Evolutionary conservation across 2,329 filamentous ascomycete species (phyloP), one percentile per base, ranked within the genome.

Genomic region (Ceratocystis harringtonii): DNA sequence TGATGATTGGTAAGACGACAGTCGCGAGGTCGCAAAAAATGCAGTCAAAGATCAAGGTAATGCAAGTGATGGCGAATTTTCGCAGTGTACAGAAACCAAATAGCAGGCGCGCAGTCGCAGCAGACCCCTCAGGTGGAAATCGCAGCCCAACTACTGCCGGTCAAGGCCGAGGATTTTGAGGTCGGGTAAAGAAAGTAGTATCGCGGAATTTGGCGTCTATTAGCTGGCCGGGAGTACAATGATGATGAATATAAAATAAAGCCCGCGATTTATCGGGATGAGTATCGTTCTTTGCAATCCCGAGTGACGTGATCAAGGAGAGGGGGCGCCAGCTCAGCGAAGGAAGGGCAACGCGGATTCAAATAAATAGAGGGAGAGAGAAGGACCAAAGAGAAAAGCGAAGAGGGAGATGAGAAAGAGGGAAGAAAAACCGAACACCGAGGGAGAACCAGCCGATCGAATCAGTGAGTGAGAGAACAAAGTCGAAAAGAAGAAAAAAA

Each of bases 381-480:
- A 44, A 41, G 28, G 15, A 63, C n/a, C 63, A 62, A 36, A 30
- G 52, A 43, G 36, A 12, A 25, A 65, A 57, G 62, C 57, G 30
- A 57, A 58, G 43, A 52, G 44, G 25, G 61, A 48, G 60, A 62
- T 43, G 43, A 63, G 45, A 45, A 32, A 50, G 15, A 28, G 28
- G n/a, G 65, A 58, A 60, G 60, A 63, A 58, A 62, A 62, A 58
- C 48, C 43, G 60, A 58, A 19, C 55, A 58, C 55, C 50, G 43
- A 62, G 41, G 32, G 50, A 41, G 57, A 30, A 44, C 22, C 15
- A 22, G 48, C 57, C 48, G 52, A 52, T 28, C 8, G 48, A 28
- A 52, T 52, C 48, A 52, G 48, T 52, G 48, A 43, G 55, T 55
- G 28, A 43, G 28, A 44, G 65, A 52, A 41, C 10, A 32, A 52